Base-by-base conservation (phyloP, 2,329 filamentous ascomycete species). In the Alternaria conjuncta region DNA sequence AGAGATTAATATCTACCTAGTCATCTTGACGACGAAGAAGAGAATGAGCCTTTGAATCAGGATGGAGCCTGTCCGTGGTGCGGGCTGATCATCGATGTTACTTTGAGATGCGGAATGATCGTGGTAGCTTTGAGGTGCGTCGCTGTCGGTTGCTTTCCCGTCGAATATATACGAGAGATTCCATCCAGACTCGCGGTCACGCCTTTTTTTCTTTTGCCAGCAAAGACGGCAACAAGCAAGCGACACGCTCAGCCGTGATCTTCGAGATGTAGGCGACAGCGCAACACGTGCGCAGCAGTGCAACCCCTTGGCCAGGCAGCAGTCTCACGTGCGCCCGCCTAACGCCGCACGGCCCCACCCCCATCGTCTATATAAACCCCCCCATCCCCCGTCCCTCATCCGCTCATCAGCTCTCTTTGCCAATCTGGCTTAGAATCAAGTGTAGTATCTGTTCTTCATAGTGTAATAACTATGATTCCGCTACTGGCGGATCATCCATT, bases 361-460 rank as follows among this genome's bases (percentile, higher is more conserved):
- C 0, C 20, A 11, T 9, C 12, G 13, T 23, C 12, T 51, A 51
- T 32, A 51, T 51, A 20, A 51, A 36, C 20, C 8, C 28, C 5
- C 18, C 49, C 8, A n/a, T 23, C 28, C 28, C 28, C 20, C 28
- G 18, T 36, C 28, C 49, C 49, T 51, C 12, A 9, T 3, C 6
- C 0, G 5, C 28, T 32, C 18, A 10, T 8, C 18, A 51, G 49
- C 49, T 51, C 20, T n/a, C 49, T 51, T 51, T 51, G 49, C 49
- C 28, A 41, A 41, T 51, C 15, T 11, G 20, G 49, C 49, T 51
- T 5, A 5, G 49, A 51, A 51, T 23, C 28, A 51, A 51, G 49
- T 51, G 20, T 51, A 51, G 49, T 51, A 36, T 51, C 47, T 51
- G 26, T 51, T 51, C 47, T 51, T 51, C 12, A 30, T 50, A 50